Base-by-base conservation (phyloP, 177 flowering plant species). In the Tripterygium wilfordii region DNA sequence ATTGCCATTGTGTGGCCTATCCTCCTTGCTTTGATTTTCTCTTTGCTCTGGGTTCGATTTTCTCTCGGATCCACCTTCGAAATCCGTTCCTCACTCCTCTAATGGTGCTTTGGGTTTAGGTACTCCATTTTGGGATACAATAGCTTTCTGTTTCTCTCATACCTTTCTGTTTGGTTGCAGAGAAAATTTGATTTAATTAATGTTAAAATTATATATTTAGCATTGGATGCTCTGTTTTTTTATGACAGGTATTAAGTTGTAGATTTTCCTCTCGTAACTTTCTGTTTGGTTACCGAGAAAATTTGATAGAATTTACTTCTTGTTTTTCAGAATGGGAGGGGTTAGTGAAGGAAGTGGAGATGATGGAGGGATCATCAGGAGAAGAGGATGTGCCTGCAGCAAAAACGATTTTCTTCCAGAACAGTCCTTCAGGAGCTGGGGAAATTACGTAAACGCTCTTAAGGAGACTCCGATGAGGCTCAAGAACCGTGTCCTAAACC, bases 331-430 rank as follows among this genome's bases (percentile, higher is more conserved):
- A 24, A 36, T 6, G 1, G 16, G 0, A 22, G 49, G 20, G n/a
- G n/a, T n/a, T n/a, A 49, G 33, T 54, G 48, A 40, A 7, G 28
- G 20, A 20, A 24, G 28, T 14, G 38, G 50, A 17, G 38, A 7
- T 1, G 42, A 12, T 0, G 57, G 46, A 18, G 50, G 25, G 2
- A 61, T 10, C 13, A 13, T 53, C 18, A 61, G 53, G 54, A 60
- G 66, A 37, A 52, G 72, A 49, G 39, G 65, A 5, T 73, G 78
- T 22, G 36, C 53, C 0, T 70, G 71, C 56, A 28, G 46, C 10
- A 80, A 83, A 39, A 54, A 68, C 2, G 83, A 76, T 57, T 78
- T 83, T 46, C 61, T 83, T 10, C 91, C 91, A 0, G 87, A 80
- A 49, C 73, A 76, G 22, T 83, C 91, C 8, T 83, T 83, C 61